Evolutionary conservation across 139 green algal species (phyloP), one percentile per base, ranked within the genome.

Genomic region (Ulvella scutata): DNA sequence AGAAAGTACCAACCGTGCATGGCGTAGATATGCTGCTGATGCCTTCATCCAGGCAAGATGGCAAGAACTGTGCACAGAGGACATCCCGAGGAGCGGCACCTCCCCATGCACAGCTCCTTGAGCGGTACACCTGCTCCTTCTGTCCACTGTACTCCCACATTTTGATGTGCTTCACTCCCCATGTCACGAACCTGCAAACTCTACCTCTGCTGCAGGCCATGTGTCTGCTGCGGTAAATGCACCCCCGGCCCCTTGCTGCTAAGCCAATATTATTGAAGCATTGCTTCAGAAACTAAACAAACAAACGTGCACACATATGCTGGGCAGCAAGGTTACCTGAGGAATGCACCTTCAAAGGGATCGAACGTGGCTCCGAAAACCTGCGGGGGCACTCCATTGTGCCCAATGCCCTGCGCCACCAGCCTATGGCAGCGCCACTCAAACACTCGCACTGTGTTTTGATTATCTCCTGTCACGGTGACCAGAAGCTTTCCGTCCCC

Each of bases 401-500:
- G 60, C 61, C 74, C 75, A 0, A 20, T 17, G 20, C 72, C 72
- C 35, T 28, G 29, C 37, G 20, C 37, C 31, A 76, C 35, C 2
- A 76, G 72, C 6, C 72, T 17, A 17, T n/a, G 37, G 7, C 17
- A 13, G 20, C 37, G 37, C 72, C 72, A 76, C 37, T 76, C 72
- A 29, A 61, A 76, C 35, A 76, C 72, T 17, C 26, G 31, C 72
- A 76, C 72, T 20, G 72, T 76, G 72, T 60, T 21, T 17, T n/a
- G 72, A 37, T 76, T 76, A 2, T 76, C 72, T 10, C 28, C 59
- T 7, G 13, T 72, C 13, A 80, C 76, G 33, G 37, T 37, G 4
- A 61, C 75, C 9, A 83, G 79, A 3, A 74, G 34, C 23, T 17
- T 3, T 31, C 75, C 79, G 73, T 73, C 67, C 4, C 62, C 62